Evolutionary conservation across 78 protist species (phyloP), one percentile per base, ranked within the genome.

Genomic region (Trichosphaerium sp.): DNA sequence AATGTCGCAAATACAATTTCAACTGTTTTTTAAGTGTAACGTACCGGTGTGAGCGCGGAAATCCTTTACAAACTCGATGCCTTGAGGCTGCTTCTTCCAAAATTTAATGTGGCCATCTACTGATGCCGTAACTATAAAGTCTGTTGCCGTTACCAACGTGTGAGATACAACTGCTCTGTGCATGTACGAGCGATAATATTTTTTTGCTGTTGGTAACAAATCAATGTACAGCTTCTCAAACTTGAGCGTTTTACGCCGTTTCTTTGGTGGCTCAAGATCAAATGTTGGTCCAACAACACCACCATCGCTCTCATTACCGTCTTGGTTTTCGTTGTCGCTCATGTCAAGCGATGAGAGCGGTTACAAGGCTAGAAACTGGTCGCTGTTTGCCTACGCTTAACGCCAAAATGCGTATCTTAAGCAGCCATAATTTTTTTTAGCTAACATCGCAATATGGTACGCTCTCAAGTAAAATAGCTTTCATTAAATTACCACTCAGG

Each of bases 101-200:
- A 94, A 94, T 78, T 94, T 94, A 35, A 94, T 21, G 41, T 55
- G 77, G 3, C 98, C 98, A 40, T 92, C 94, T n/a, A 38, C 52
- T 55, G 79, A 71, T 0, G 86, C 84, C 1, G 94, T 94, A 25
- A 92, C 34, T 6, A 91, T 39, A 41, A 72, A 94, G 28, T 85
- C 85, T 4, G 89, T 58, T 31, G 60, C 65, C 35, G 48, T 14
- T 15, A 62, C 60, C 1, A 15, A 10, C 42, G 66, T 21, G 21
- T 55, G 35, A 3, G 71, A 4, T 26, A 63, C 38, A 1, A 34
- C 5, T 26, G 51, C 91, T 47, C 85, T 79, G 74, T 93, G 97
- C 97, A 93, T 93, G 81, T 57, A 88, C 49, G 88, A 75, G 43
- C 58, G 51, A 70, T 92, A 94, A 74, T 92, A 92, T 84, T 82